Evolutionary conservation across 352 stramenopile genomes (phyloP), one percentile per base, ranked within the genome.

Genomic region (Globisporangium heterothallicum): DNA sequence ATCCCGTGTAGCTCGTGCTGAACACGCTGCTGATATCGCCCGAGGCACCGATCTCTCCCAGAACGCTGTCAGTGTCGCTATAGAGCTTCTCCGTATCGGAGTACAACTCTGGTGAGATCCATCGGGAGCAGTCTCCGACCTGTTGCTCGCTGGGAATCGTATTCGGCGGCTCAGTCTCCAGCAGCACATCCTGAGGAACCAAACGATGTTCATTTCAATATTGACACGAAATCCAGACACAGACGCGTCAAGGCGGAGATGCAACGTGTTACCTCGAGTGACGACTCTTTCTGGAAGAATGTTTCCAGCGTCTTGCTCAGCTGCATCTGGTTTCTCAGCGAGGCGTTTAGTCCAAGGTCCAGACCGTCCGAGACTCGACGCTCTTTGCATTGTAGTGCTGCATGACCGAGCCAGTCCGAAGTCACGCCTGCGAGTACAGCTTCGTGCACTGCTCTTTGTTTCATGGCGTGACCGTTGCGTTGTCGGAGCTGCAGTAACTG

Each of bases 381-480:
- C 43, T 72, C 58, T 16, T 55, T 58, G 52, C 69, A 78, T 45
- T 84, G 73, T 9, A 63, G 44, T n/a, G 60, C 70, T 14, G 73
- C 73, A 2, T 79, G 35, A 25, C 58, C 63, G 32, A 79, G 46
- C 73, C 73, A 84, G 6, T 19, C 9, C 1, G 1, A 9, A 6
- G 9, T 19, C 14, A n/a, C 22, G 7, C 14, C 8, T 12, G 36
- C 22, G 0, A 30, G 3, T 13, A 36, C 16, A 13, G 30, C 12
- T 36, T 3, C 30, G 16, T 36, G 30, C 9, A 36, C 30, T 36
- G 30, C 30, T 16, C 4, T 12, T 5, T 6, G 22, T 5, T 45
- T 19, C 42, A 21, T 14, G 6, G n/a, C 21, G 21, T 58, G 51
- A n/a, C 16, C n/a, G 10, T 27, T 24, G 16, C 34, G 10, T 4